Conservation (phyloP, 202 grass and related monocot species). For the Miscanthus sacchariflorus region DNA sequence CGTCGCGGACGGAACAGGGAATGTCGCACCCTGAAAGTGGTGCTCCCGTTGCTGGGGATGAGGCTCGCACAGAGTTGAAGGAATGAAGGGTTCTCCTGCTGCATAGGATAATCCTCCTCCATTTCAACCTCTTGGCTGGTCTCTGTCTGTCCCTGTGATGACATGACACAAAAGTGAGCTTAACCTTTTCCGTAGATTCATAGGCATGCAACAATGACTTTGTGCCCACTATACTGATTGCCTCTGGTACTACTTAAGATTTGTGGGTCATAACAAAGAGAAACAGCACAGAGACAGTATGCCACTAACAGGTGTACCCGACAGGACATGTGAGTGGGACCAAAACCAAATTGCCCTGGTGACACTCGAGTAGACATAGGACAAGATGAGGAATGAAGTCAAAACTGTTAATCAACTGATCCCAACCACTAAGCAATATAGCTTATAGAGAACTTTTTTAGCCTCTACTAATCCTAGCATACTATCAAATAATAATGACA, state of each 20-base stretch:
- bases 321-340: conserved; percentile 45
- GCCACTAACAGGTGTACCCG: conserved; percentile 14
- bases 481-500: conserved; percentile 25
- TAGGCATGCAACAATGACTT: conserved; percentile 33
- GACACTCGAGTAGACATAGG: background rate
- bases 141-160: conserved; percentile 45
- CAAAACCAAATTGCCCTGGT: conserved; percentile 34
- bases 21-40: conserved; percentile 53
- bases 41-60: conserved; percentile 55
- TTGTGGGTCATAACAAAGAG: conserved; percentile 21
- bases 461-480: conserved; percentile 28
- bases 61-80: conserved; percentile 53
- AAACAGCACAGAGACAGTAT: background rate
- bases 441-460: conserved; percentile 2
- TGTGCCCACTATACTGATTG: conserved; percentile 26
- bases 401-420: conserved; percentile 32
- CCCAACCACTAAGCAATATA: conserved; percentile 15
- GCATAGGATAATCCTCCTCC: conserved; percentile 52
- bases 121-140: conserved; percentile 50
- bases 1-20: conserved; percentile 49
- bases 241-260: conserved; percentile 24
- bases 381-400: conserved; percentile 32
- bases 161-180: conserved; percentile 36
- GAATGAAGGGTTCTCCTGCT: conserved; percentile 60
- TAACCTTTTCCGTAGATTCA: conserved; percentile 19